These are phyloP conservation scores for Daldinia caldariorum DNA, from an alignment of 495 filamentous ascomycete genomes.

Conservation along the genomic window DNA sequence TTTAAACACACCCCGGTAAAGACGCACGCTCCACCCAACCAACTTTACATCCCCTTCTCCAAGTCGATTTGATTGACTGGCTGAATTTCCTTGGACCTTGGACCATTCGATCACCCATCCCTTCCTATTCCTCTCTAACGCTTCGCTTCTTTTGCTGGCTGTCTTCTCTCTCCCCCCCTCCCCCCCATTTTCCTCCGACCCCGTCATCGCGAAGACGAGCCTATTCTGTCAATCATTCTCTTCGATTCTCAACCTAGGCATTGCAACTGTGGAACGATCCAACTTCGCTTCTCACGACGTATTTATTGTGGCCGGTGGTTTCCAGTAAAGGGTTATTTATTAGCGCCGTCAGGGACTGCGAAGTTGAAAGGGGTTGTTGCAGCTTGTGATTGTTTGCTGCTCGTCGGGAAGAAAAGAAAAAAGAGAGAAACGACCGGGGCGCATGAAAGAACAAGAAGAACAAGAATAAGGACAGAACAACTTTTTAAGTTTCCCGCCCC, in stretches of 20 bases:
- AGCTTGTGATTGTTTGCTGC: slow-evolving; percentile 17
- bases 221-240: slow-evolving; percentile 49
- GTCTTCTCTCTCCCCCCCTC: slow-evolving; percentile 36
- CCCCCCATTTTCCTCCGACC: slow-evolving; percentile 32
- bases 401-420: slow-evolving; percentile 21
- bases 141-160: slow-evolving; percentile 23
- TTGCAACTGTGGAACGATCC: slow-evolving; percentile 46
- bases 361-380: slow-evolving; percentile 30
- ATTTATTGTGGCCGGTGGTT: slow-evolving; percentile 37
- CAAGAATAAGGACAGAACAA: slow-evolving; percentile 5
- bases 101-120: slow-evolving; percentile 48
- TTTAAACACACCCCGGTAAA: slow-evolving; percentile 1
- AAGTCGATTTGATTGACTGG: slow-evolving; percentile 37
- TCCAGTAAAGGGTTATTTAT: slow-evolving; percentile 28
- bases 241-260: slow-evolving; percentile 46
- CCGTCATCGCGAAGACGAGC: slow-evolving; percentile 43
- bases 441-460: slow-evolving; percentile 15
- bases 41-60: slow-evolving; percentile 45
- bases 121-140: slow-evolving; percentile 35
- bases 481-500: slow-evolving; percentile 8
- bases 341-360: slow-evolving; percentile 44
- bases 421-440: slow-evolving; percentile 9
- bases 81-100: slow-evolving; percentile 46
- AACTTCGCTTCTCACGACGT: slow-evolving; percentile 47
- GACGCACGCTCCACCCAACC: slow-evolving; percentile 39